Base-by-base conservation (phyloP, 345 rosid species). In the Lepidium didymum region DNA sequence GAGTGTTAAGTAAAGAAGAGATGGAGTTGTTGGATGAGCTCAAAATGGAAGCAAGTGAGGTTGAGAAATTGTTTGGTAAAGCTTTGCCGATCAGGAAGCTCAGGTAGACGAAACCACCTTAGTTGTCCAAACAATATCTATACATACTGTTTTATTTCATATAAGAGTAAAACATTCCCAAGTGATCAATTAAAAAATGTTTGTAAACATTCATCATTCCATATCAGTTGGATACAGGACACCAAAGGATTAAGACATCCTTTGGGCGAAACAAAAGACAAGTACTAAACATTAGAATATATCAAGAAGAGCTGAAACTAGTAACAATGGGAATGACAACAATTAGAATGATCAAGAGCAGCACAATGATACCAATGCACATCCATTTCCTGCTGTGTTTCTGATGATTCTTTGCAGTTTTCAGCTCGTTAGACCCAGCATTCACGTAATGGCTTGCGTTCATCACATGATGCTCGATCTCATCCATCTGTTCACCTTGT, bases 401-500 rank as follows among this genome's bases (percentile, higher is more conserved):
- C 73, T 95, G 96, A 75, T 91, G 86, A 3, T 62, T 74, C 75
- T 85, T 89, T 0, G 97, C 99, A 3, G 70, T 68, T 55, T 79
- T 87, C 12, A 91, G 92, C 80, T 91, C 84, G 10, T 81, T 84
- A 2, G 96, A 72, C 1, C 96, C 99, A 46, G 83, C 94, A 56
- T 84, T 86, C 16, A 95, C 99, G 16, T 89, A 89, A 54, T 89
- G 87, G 8, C 85, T 75, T 0, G 96, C 99, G 52, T 80, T 89
- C 84, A 89, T 33, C 58, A 91, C 97, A 49, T 95, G 97, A 55
- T 86, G 96, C 74, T 87, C 96, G 7, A 91, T 95, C 64, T 95
- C 93, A 62, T 95, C 96, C 86, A 95, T 80, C 76, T 95, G 86
- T 78, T 91, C 97, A 2, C 96, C 99, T 56, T 95, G 99, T 0